A percentile compares a stretch with the other conserved stretches of the same genome.
phyloP scores from a whole-genome alignment of 371 early-diverging fungal species.

The Entomophthora muscae region DNA sequence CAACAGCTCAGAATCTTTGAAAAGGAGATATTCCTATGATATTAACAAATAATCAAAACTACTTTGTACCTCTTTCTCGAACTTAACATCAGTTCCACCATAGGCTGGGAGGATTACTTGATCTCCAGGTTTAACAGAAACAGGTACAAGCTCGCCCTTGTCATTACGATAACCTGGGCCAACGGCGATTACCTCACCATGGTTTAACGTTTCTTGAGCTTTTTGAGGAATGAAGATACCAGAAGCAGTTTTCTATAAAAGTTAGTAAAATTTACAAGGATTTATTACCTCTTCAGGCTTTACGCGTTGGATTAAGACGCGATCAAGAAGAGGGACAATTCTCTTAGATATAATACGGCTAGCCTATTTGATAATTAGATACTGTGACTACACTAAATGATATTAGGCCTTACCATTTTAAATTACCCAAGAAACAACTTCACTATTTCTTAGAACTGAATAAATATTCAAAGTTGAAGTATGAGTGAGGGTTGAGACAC shows the following conservation, averaged over 20 bases:
- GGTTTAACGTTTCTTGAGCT: slow-evolving; percentile 89
- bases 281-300: slow-evolving; percentile 78
- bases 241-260: slow-evolving; percentile 23
- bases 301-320: slow-evolving; percentile 89
- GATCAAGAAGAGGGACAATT: slow-evolving; percentile 87
- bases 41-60: slow-evolving; percentile 10
- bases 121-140: slow-evolving; percentile 79
- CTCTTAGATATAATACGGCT: neutral
- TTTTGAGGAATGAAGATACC: slow-evolving; percentile 95
- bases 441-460: neutral
- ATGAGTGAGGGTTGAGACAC: neutral
- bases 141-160: slow-evolving; percentile 64
- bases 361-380: neutral
- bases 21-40: slow-evolving; percentile 45
- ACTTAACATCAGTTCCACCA: slow-evolving; percentile 85
- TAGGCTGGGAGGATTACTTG: slow-evolving; percentile 85
- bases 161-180: slow-evolving; percentile 80
- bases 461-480: neutral
- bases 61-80: slow-evolving; percentile 41
- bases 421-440: neutral
- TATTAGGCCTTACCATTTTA: neutral
- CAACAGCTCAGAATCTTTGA: slow-evolving; percentile 81
- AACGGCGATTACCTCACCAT: slow-evolving; percentile 81
- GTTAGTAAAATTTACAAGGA: slow-evolving; percentile 46
- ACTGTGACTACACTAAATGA: neutral